Percentiles rank a stretch among this genome's conserved stretches.
These are phyloP conservation scores for Colletotrichum sp. DNA, from an alignment of 2,329 filamentous ascomycete genomes.

Conservation along the genomic window DNA sequence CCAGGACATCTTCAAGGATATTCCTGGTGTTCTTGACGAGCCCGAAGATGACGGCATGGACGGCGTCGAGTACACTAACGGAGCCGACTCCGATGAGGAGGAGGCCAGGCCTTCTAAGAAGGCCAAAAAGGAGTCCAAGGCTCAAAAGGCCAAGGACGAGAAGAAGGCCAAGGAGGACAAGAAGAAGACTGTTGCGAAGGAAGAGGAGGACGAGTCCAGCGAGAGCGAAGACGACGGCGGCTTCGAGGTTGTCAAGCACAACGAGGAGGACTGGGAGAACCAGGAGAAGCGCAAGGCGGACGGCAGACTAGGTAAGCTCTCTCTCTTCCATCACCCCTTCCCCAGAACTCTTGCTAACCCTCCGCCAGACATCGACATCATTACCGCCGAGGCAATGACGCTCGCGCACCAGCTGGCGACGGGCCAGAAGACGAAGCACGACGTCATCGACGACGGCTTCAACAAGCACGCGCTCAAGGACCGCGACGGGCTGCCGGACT, in stretches of 20 bases:
- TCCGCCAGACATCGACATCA: conserved; percentile 86
- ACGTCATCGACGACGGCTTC: conserved; percentile 89
- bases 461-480: conserved; percentile 94
- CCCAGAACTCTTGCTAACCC: conserved; percentile 22
- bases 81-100: conserved; percentile 7
- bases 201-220: conserved; percentile 28
- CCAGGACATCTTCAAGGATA: conserved; percentile 90
- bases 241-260: conserved; percentile 67
- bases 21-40: conserved; percentile 70
- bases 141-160: conserved; percentile 1
- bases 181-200: conserved; percentile 42
- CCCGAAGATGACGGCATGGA: conserved; percentile 35
- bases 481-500: conserved; percentile 89
- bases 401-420: conserved; percentile 90
- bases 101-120: conserved; percentile 18
- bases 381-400: conserved; percentile 99
- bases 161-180: conserved; percentile 36
- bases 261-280: conserved; percentile 69
- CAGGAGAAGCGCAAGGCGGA: conserved; percentile 67
- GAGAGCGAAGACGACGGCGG: conserved; percentile 47
- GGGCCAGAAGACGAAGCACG: conserved; percentile 78
- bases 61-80: conserved; percentile 29
- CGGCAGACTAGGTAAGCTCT: conserved; percentile 61
- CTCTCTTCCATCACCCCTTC: background rate
- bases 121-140: conserved; percentile 35